Base-by-base conservation (phyloP, 805 yeast species). In the Debaryomyces tyrocola region DNA sequence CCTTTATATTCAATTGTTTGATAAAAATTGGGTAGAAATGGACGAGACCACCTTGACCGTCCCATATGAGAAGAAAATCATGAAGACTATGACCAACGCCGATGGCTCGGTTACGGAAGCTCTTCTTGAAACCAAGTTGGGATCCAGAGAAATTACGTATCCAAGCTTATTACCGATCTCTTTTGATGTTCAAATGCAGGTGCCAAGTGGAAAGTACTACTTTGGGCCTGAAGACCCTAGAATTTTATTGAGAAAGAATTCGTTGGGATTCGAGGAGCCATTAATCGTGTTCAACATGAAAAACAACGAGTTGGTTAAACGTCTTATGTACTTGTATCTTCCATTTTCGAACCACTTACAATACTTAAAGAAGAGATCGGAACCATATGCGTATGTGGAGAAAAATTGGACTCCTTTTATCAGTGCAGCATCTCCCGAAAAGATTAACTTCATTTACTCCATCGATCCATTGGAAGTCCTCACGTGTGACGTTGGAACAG, bases 351-450 rank as follows among this genome's bases (percentile, higher is more conserved):
- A 49, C 28, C 44, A 51, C n/a, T 28, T 53, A 21, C 52, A 47
- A 20, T 38, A 47, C 28, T 52, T 57, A 41, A 41, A 42, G 29
- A 55, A 52, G 33, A 42, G 54, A 24, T 29, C 28, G 15, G 56
- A 49, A 35, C 49, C 51, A 10, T 50, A 42, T 34, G 58, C 56
- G 6, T 44, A 47, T 15, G 46, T 52, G 12, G 62, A 56, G 38
- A 60, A 59, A 40, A 58, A 60, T 45, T 60, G 65, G 65, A 65
- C 71, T n/a, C 65, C 65, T 6, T 47, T 58, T 31, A 37, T 50
- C 18, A 50, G 56, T 40, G 24, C 44, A 12, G n/a, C 33, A 7
- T 55, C 44, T 2, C 33, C 15, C 14, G 33, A 36, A 15, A 45
- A 39, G 21, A 35, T 45, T 18, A 60, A 56, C 38, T 62, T 63